Percentiles rank a stretch among this genome's conserved stretches.
phyloP scores from a whole-genome alignment of 768 basidiomycete genomes.

The Tricholomella constricta region DNA sequence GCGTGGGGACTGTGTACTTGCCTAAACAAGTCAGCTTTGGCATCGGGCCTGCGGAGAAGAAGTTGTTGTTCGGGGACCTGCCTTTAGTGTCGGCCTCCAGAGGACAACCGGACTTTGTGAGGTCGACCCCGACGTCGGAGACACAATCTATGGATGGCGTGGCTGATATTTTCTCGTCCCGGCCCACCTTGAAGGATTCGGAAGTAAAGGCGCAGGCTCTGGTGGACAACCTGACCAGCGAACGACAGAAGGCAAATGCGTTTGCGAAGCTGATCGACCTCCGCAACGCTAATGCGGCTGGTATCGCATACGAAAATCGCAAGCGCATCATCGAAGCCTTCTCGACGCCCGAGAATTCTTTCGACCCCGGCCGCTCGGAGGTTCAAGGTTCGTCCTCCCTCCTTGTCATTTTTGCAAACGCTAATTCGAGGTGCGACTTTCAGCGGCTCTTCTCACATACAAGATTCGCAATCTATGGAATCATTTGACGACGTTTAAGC shows the following conservation, averaged over 20 bases:
- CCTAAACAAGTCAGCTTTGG: constrained; percentile 68
- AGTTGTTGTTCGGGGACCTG: constrained; percentile 66
- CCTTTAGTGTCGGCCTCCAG: constrained; percentile 48
- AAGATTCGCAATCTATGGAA: constrained; percentile 81
- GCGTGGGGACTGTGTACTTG: constrained; percentile 42
- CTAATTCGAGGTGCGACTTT: background rate
- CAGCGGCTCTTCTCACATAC: constrained; percentile 86
- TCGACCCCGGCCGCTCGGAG: constrained; percentile 81
- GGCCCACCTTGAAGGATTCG: constrained; percentile 8
- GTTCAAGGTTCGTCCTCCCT: constrained; percentile 70
- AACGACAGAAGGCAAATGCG: constrained; percentile 49
- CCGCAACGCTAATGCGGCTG: constrained; percentile 82
- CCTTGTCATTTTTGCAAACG: background rate
- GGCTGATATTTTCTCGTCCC: background rate
- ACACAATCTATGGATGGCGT: background rate
- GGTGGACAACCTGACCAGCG: constrained; percentile 29
- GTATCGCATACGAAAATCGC: constrained; percentile 88
- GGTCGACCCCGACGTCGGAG: background rate
- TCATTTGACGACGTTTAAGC: constrained; percentile 67
- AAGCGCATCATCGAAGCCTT: constrained; percentile 78
- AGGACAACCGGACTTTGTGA: constrained; percentile 25
- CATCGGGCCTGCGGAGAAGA: constrained; percentile 56
- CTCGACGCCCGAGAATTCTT: constrained; percentile 65
- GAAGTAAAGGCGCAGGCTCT: background rate
- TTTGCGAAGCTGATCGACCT: constrained; percentile 79